Percentiles rank a stretch among this genome's conserved stretches.
These are phyloP conservation scores for Blastocrithidia nonstop DNA, from an alignment of 208 protist genomes.

Conservation along the genomic window DNA sequence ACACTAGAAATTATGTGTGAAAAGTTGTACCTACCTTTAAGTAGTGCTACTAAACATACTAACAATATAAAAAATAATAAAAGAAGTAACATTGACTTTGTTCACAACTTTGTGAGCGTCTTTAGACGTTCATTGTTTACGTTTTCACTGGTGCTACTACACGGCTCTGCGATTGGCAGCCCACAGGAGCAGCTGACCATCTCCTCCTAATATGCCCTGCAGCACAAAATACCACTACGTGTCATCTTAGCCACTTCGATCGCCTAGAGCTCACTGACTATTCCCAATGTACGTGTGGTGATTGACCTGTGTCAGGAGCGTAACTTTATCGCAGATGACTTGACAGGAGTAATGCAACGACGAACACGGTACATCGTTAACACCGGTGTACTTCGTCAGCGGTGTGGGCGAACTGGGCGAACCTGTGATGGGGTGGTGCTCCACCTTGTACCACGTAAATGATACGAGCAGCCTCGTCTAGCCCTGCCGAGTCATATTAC, in stretches of 20 bases:
- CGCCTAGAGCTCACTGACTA: conserved; percentile 69
- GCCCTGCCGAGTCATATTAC: no score
- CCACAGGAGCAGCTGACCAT: conserved; percentile 33
- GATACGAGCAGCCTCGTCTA: conserved; percentile 8
- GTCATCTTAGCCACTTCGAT: conserved; percentile 59
- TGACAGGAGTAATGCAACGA: conserved; percentile 34
- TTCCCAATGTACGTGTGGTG: conserved; percentile 47
- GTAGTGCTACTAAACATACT: background rate
- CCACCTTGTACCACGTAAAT: conserved; percentile 29
- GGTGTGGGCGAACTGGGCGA: conserved; percentile 40
- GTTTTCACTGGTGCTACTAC: conserved; percentile 49
- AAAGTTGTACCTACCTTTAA: background rate
- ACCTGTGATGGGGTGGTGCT: conserved; percentile 55
- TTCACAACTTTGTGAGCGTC: conserved; percentile 1
- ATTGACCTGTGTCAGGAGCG: conserved; percentile 51
- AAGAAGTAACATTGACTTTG: conserved; percentile 10
- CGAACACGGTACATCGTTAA: conserved; percentile 19
- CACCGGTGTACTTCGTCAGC: conserved; percentile 31
- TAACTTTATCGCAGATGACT: conserved; percentile 17
- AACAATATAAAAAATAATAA: no score
- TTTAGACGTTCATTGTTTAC: no score
- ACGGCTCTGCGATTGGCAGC: conserved; percentile 38
- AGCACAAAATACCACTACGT: conserved; percentile 20
- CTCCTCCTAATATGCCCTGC: conserved; percentile 8
- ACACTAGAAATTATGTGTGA: conserved; percentile 14